Base-by-base conservation (phyloP, 495 filamentous ascomycete species). In the Choiromyces venosus region DNA sequence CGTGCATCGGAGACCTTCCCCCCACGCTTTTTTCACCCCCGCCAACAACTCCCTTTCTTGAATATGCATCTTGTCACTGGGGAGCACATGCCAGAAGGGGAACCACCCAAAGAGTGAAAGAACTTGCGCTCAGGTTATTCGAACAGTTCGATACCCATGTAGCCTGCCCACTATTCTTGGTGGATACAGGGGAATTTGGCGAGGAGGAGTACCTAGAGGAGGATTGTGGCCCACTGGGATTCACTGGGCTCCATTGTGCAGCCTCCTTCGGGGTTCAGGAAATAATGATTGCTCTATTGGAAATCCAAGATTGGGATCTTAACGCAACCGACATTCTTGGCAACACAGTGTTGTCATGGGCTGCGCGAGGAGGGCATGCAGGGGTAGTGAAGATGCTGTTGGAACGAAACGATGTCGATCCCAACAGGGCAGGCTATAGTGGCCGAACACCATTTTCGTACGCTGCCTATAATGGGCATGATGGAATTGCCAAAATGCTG, bases 401-500 rank as follows among this genome's bases (percentile, higher is more conserved):
- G n/a, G 40, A 56, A 25, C 44, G 33, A 19, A 73, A 74, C 12
- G 77, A 71, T 35, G 79, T 83, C 25, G 70, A 82, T 18, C 67
- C 83, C 25, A 71, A 77, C 37, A 9, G 40, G 16, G 21, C 66
- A 66, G 67, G 33, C 36, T 35, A 56, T 9, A 21, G 72, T 37
- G 73, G 73, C 35, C 74, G 75, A 40, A 77, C 82, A 25, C 79
- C 81, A 42, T 74, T 83, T 6, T 83, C 75, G 19, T 78, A 70
- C 70, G 82, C 82, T n/a, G 77, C 82, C 44, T 52, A 73, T 38
- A 73, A 75, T 36, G 80, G 79, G 29, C 72, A 80, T 37, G 69
- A 78, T 39, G 67, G 46, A 16, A 75, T 80, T 1, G 76, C 80
- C 35, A 65, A 66, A 42, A 64, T 80, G 12, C 70, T 84, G 4